Percentiles rank a stretch among this genome's conserved stretches.
Conservation (phyloP, 441 rosid species). For the Capsella rubella region DNA sequence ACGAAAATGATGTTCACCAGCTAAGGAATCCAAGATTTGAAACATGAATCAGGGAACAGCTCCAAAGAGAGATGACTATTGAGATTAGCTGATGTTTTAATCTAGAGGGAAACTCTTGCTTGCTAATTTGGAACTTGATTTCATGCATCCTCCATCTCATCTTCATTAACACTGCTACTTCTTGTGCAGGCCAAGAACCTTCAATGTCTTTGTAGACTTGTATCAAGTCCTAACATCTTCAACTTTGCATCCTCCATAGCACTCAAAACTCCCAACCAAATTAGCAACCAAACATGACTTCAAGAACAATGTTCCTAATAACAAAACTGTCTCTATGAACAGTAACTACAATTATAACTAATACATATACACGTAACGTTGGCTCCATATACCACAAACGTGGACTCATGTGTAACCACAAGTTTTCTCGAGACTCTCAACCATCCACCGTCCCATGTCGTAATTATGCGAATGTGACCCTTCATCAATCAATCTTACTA, state of each 20-base stretch:
- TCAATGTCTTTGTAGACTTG: neutral
- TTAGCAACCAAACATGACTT: neutral
- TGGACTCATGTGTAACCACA: constrained; percentile 37
- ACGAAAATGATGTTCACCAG: too few relatives aligned
- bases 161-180: too few relatives aligned
- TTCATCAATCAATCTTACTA: constrained; percentile 3
- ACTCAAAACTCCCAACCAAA: neutral
- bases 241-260: neutral
- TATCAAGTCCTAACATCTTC: neutral
- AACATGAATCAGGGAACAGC: neutral
- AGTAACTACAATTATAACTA: neutral
- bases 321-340: neutral
- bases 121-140: neutral
- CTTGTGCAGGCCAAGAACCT: too few relatives aligned
- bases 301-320: neutral
- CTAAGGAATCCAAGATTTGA: neutral
- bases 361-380: neutral
- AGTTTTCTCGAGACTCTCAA: constrained; percentile 31
- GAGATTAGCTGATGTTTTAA: neutral
- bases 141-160: too few relatives aligned
- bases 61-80: neutral
- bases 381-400: constrained; percentile 22
- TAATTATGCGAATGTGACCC: constrained; percentile 22
- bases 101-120: neutral
- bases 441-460: constrained; percentile 23